Evolutionary conservation across 495 filamentous ascomycete genomes (phyloP).

Genomic region (Zalerion maritima): DNA sequence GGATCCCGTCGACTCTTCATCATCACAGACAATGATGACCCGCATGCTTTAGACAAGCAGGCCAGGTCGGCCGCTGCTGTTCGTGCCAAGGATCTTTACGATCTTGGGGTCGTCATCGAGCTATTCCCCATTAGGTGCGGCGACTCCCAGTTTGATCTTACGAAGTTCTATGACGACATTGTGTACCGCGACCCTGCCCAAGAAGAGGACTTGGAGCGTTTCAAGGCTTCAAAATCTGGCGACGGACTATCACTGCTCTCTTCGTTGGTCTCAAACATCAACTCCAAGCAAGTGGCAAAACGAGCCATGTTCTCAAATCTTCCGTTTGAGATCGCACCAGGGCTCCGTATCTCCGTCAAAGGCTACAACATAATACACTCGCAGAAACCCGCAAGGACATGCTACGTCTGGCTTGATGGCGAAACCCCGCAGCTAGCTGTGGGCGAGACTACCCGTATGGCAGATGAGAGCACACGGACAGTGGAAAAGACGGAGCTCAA

Average conservation of each 20-base stretch:
- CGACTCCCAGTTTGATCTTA: conserved; percentile 62
- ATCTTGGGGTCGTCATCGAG: conserved; percentile 84
- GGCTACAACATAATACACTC: conserved; percentile 81
- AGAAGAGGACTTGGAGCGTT: no score
- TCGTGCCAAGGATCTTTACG: conserved; percentile 87
- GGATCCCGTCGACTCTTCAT: conserved; percentile 84
- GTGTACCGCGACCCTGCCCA: conserved; percentile 53
- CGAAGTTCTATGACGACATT: conserved; percentile 92
- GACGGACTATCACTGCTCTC: conserved; percentile 71
- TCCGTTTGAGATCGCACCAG: conserved; percentile 73
- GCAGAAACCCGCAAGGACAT: conserved; percentile 63
- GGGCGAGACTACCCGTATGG: conserved; percentile 53
- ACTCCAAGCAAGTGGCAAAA: conserved; percentile 78
- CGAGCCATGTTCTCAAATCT: conserved; percentile 75
- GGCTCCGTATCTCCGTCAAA: conserved; percentile 74
- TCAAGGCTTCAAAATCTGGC: conserved; percentile 35
- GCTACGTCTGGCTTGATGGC: conserved; percentile 72
- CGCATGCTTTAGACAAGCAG: conserved; percentile 56
- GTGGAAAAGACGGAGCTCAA: conserved; percentile 72
- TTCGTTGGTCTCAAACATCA: conserved; percentile 76
- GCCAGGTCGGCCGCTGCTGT: conserved; percentile 63
- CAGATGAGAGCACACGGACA: conserved; percentile 55
- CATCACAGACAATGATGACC: conserved; percentile 89
- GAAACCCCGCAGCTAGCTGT: conserved; percentile 70
- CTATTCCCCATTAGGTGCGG: conserved; percentile 77